A percentile compares a stretch with the other conserved stretches of the same genome.
These are phyloP conservation scores for Aspergillus nidulans DNA, from an alignment of 495 filamentous ascomycete species.

Conservation along the genomic window DNA sequence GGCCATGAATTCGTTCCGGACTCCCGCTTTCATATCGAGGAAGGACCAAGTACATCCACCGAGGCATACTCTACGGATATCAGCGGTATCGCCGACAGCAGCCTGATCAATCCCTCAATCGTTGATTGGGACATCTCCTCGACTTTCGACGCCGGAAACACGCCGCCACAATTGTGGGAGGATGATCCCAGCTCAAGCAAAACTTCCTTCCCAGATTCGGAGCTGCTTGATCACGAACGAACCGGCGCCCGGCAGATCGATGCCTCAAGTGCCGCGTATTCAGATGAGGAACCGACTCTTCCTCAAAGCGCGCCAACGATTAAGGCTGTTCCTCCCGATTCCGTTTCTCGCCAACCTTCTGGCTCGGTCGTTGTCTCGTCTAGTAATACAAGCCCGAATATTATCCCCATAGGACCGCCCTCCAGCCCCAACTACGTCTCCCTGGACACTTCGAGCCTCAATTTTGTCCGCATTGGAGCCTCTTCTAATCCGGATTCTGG, in stretches of 20 bases:
- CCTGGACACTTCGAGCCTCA: constrained; percentile 41
- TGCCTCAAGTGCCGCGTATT: constrained; percentile 26
- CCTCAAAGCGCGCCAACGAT: constrained; percentile 38
- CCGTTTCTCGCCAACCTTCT: constrained; percentile 22
- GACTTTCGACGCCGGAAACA: constrained; percentile 37
- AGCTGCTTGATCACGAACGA: constrained; percentile 23
- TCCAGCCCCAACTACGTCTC: constrained; percentile 45
- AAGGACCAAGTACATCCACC: constrained; percentile 17
- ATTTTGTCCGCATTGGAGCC: constrained; percentile 32
- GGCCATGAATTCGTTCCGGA: constrained; percentile 37
- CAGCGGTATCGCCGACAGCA: constrained; percentile 27
- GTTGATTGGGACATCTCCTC: constrained; percentile 41
- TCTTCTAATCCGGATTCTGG: constrained; percentile 36
- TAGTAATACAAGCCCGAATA: constrained; percentile 39
- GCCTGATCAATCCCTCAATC: constrained; percentile 28
- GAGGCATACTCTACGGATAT: constrained; percentile 25
- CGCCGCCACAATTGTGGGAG: constrained; percentile 41
- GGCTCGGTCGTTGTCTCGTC: constrained; percentile 20
- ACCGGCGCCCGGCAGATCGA: constrained; percentile 19
- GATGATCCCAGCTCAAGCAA: constrained; percentile 42
- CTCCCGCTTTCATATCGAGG: constrained; percentile 27
- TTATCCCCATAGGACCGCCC: constrained; percentile 38
- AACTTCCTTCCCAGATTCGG: constrained; percentile 35
- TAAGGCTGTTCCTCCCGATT: constrained; percentile 35
- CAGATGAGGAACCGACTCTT: constrained; percentile 37